phyloP scores from a whole-genome alignment of 257 asterid genomes.

The Nicotiana benthamiana region DNA sequence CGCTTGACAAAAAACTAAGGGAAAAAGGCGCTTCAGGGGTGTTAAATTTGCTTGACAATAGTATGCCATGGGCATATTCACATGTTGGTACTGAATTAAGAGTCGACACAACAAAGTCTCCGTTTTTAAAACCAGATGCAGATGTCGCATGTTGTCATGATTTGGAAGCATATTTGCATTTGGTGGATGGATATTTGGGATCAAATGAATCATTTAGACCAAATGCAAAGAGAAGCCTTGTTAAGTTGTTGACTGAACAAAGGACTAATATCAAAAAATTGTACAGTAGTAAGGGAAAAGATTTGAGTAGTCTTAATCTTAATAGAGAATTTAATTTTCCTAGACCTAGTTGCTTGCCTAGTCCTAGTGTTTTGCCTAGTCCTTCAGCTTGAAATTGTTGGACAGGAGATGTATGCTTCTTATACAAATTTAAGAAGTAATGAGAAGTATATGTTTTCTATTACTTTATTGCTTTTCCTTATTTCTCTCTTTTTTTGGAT shows the following conservation, averaged over 20 bases:
- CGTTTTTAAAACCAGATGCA: conserved; percentile 58
- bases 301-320: conserved; percentile 36
- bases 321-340: conserved; percentile 18
- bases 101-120: conserved; percentile 82
- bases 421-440: conserved; percentile 1
- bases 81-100: conserved; percentile 69
- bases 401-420: conserved; percentile 1
- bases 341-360: conserved; percentile 48
- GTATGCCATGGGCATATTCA: conserved; percentile 84
- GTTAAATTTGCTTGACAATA: conserved; percentile 40
- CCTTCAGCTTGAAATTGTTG: conserved; percentile 39
- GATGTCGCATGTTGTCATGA: conserved; percentile 92
- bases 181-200: conserved; percentile 82
- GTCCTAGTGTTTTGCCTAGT: conserved; percentile 75
- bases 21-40: conserved; percentile 22
- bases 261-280: conserved; percentile 60
- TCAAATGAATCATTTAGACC: conserved; percentile 76
- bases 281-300: conserved; percentile 57
- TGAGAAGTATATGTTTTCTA: not conserved
- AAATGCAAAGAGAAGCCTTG: conserved; percentile 80
- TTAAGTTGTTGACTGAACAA: conserved; percentile 62
- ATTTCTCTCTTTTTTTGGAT: not conserved
- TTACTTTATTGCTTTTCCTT: not conserved
- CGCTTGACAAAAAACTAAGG: conserved; percentile 47
- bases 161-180: conserved; percentile 77